These are phyloP conservation scores for Zygotorulaspora mrakii DNA, from an alignment of 1,139 yeast species.

Conservation along the genomic window DNA sequence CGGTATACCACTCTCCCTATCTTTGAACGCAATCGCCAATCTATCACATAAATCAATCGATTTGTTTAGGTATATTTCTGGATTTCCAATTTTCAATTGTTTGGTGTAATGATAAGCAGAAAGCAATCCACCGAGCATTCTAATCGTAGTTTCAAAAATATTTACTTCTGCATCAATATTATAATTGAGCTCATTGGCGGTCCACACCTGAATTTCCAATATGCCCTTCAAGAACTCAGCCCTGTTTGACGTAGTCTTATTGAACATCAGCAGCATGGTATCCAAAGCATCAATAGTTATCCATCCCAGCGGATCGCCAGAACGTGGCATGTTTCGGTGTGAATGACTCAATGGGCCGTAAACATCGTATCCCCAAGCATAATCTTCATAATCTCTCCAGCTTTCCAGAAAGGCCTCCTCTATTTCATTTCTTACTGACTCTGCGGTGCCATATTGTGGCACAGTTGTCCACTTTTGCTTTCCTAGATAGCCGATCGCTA, in stretches of 20 bases:
- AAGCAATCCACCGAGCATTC: conserved; percentile 89
- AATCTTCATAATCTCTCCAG: conserved; percentile 71
- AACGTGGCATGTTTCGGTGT: conserved; percentile 61
- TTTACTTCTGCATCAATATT: conserved; percentile 68
- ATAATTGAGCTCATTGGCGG: conserved; percentile 53
- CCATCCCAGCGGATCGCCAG: conserved; percentile 89
- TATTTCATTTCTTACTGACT: conserved; percentile 18
- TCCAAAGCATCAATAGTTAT: conserved; percentile 88
- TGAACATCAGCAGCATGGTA: conserved; percentile 77
- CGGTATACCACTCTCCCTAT: conserved; percentile 63
- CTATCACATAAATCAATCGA: conserved; percentile 71
- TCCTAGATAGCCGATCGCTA: conserved; percentile 10
- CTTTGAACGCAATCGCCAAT: conserved; percentile 58
- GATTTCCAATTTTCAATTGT: conserved; percentile 40
- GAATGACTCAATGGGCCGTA: conserved; percentile 57
- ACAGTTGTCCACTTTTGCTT: conserved; percentile 2
- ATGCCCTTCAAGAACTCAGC: conserved; percentile 70
- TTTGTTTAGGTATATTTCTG: conserved; percentile 64
- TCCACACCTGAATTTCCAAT: conserved; percentile 68
- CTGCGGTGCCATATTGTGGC: conserved; percentile 5
- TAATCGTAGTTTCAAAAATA: conserved; percentile 87
- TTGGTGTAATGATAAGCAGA: conserved; percentile 73
- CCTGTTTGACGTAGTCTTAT: conserved; percentile 59
- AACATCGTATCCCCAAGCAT: conserved; percentile 83
- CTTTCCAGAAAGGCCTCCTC: conserved; percentile 60